Evolutionary conservation across 805 yeast genomes (phyloP).

Genomic region (Starmerella gropengiesseri): DNA sequence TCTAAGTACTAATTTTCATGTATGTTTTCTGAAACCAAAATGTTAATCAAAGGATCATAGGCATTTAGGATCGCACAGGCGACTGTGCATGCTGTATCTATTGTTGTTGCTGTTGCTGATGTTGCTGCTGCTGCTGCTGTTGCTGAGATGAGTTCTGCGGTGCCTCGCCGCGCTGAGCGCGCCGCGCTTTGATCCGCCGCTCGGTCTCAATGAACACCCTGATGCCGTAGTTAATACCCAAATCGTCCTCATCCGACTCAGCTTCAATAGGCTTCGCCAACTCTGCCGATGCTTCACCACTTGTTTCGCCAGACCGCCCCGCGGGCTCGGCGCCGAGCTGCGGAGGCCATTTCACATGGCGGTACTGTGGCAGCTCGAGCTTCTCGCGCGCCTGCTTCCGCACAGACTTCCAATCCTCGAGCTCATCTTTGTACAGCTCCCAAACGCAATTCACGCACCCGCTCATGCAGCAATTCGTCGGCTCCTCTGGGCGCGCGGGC

Average conservation of each 20-base stretch:
- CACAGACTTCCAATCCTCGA: constrained; percentile 64
- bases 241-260: constrained; percentile 31
- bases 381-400: constrained; percentile 42
- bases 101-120: background rate
- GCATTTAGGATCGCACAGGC: too few species aligned
- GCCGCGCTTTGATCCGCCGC: constrained; percentile 36
- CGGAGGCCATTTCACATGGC: constrained; percentile 48
- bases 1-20: too few species aligned
- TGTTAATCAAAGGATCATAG: too few species aligned
- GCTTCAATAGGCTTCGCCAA: constrained; percentile 28
- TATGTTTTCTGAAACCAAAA: too few species aligned
- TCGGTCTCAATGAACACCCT: constrained; percentile 79
- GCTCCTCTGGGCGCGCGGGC: constrained; percentile 77
- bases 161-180: background rate
- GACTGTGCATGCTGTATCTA: background rate
- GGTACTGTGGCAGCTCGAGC: constrained; percentile 25
- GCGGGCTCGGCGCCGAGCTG: constrained; percentile 44
- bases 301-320: constrained; percentile 23
- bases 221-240: constrained; percentile 61
- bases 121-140: background rate
- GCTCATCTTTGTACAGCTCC: constrained; percentile 83
- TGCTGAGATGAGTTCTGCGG: background rate
- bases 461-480: constrained; percentile 95
- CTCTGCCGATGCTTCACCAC: too few species aligned
- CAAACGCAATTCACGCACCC: constrained; percentile 97